Base-by-base conservation (phyloP, 1,284 basidiomycete species). In the Apiotrichum veenhuisii region DNA sequence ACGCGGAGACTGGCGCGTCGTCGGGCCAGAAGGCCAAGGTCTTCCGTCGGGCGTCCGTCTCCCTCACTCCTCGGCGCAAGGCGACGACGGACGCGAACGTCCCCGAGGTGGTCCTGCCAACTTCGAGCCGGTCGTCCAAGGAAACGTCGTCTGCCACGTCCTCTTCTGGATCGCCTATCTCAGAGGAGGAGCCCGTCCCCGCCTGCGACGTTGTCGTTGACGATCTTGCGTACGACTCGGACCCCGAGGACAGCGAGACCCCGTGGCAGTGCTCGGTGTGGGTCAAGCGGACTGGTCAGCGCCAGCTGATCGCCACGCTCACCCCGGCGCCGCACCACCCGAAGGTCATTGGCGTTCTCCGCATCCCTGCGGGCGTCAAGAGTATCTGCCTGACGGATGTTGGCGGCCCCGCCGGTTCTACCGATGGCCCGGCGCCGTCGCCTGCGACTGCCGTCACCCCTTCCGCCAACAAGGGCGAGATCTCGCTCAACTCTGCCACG, bases 301-400 rank as follows among this genome's bases (percentile, higher is more conserved):
- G 67, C 20, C 68, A 71, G 50, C 56, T 71, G 22, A 65, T 82
- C 14, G 92, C 86, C 14, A 91, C 87, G 26, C 82, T 96, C 36
- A 86, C 85, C 11, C 95, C 94, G 8, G 93, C 93, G 1, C 94
- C 93, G 18, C 92, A 98, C 74, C 95, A 98, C 75, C 95, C 95
- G 9, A 93, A 95, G 73, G 87, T 98, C 20, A 88, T 98, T 30
- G 88, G 87, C 36, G 85, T 93, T 77, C 82, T 98, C 57, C 89
- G 91, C 71, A 84, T 96, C 49, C 92, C 93, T 11, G 91, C 87
- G 74, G 87, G 88, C 0, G 81, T 97, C 0, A 85, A 88, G 0
- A 85, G 89, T 61, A 79, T 94, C 23, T 83, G 64, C 14, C 64
- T 78, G 46, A 65, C 69, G 1, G 50, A 59, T 42, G 23, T 60